These are phyloP conservation scores for Globisporangium iwayamae DNA, from an alignment of 352 stramenopile genomes.

Conservation along the genomic window DNA sequence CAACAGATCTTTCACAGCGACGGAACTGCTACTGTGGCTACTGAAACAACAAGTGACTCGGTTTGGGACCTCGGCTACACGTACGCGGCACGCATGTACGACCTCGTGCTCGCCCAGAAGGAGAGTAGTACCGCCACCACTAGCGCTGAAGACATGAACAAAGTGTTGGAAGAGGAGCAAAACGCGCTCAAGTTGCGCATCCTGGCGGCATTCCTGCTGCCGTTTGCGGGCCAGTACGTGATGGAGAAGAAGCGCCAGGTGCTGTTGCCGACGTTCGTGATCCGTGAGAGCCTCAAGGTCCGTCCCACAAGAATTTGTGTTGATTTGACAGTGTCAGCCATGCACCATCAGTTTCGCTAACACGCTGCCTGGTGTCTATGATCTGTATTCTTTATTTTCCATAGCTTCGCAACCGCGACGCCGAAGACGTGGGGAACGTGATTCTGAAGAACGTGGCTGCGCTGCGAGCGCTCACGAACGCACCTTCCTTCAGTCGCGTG, in stretches of 20 bases:
- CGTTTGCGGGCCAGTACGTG: conserved; percentile 45
- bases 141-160: conserved; percentile 23
- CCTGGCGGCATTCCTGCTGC: conserved; percentile 54
- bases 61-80: conserved; percentile 41
- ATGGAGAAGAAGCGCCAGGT: conserved; percentile 52
- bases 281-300: conserved; percentile 68
- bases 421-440: conserved; percentile 59
- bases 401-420: conserved; percentile 49
- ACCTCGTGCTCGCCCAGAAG: conserved; percentile 9
- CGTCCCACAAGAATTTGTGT: background rate
- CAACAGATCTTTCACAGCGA: conserved; percentile 30
- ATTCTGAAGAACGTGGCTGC: conserved; percentile 37
- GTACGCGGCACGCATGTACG: conserved; percentile 44
- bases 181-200: conserved; percentile 48
- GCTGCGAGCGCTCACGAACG: conserved; percentile 23
- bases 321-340: background rate
- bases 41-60: conserved; percentile 2
- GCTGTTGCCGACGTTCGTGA: conserved; percentile 38
- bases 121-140: background rate
- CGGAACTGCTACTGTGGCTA: conserved; percentile 13
- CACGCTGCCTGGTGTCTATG: no score
- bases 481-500: conserved; percentile 40
- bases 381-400: background rate
- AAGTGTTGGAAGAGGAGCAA: conserved; percentile 33
- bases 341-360: no score